Base-by-base conservation (phyloP, 345 rosid genomes). In the Mallotus nudiflorus region DNA sequence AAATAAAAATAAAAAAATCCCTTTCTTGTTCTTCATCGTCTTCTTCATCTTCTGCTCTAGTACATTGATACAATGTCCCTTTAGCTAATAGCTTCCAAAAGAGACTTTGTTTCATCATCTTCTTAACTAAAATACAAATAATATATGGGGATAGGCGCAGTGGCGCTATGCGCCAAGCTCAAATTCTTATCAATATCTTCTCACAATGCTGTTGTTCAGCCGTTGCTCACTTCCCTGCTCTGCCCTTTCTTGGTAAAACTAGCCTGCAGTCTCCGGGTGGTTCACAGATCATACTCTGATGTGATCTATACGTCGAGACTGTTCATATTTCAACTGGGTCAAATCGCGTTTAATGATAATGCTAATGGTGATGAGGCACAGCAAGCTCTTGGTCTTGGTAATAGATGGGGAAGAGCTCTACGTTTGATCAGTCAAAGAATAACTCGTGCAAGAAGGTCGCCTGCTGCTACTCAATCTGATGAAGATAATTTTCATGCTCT, bases 401-500 rank as follows among this genome's bases (percentile, higher is more conserved):
- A n/a, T n/a, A n/a, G n/a, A n/a, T n/a, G 75, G 81, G 49, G 69
- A 7, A 58, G 83, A 55, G 77, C 75, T n/a, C 8, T 65, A 2
- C 71, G 83, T 66, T 62, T 82, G 24, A 53, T 82, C 50, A 49
- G 50, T 48, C 75, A 55, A 75, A 55, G 73, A 50, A 3, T 76
- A 49, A 45, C 67, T n/a, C 62, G 11, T 7, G 81, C 44, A 15
- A 62, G 76, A 60, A 65, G 72, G 27, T 46, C 64, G 20, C 71
- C 74, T 1, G 12, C 61, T 0, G 11, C 27, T 18, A 25, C 51
- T 1, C 67, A 49, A 39, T 67, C 76, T 0, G 79, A 79, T 3
- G 75, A 76, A 45, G 77, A 79, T n/a, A 71, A 51, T 65, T 79
- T 82, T 60, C 79, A 65, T 65, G 69, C 79, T 19, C 75, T 82